These are phyloP conservation scores for Spatholobus suberectus DNA, from an alignment of 306 rosid species.

Conservation along the genomic window DNA sequence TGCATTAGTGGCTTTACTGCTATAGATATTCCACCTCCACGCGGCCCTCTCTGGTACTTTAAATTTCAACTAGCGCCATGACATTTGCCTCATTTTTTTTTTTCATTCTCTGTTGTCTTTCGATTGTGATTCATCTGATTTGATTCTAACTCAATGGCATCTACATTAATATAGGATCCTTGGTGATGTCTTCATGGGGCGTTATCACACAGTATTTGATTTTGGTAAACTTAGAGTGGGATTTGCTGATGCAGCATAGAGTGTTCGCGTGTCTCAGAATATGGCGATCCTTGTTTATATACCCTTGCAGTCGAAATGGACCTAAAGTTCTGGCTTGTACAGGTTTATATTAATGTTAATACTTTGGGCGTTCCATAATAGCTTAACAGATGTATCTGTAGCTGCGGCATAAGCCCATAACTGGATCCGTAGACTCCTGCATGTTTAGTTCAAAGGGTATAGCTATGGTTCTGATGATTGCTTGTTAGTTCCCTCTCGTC, in stretches of 20 bases:
- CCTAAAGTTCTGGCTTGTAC: conserved; percentile 12
- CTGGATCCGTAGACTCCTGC: conserved; percentile 1
- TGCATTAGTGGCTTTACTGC: conserved; percentile 93
- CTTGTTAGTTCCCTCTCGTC: not conserved
- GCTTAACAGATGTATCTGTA: not conserved
- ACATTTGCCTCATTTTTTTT: not conserved
- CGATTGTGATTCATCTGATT: conserved; percentile 27
- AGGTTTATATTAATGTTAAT: not conserved
- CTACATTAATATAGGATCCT: conserved; percentile 66
- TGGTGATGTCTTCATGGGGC: conserved; percentile 93
- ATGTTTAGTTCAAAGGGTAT: conserved; percentile 20
- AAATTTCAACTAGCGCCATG: not conserved
- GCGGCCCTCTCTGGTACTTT: conserved; percentile 86
- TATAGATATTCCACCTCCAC: conserved; percentile 86
- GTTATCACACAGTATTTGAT: conserved; percentile 94
- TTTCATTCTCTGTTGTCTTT: not conserved
- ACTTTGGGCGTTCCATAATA: not conserved
- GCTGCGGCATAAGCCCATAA: not conserved
- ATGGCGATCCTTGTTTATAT: not conserved
- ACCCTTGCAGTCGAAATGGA: conserved; percentile 6
- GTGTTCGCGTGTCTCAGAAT: not conserved
- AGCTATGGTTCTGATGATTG: not conserved
- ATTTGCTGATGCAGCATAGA: conserved; percentile 85
- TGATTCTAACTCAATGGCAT: conserved; percentile 29
- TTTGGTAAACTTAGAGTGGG: conserved; percentile 75